Percentiles rank a stretch among this genome's conserved stretches.
Evolutionary conservation across 116 monocot species (phyloP).

Genomic region (Trichopus zeylanicus): DNA sequence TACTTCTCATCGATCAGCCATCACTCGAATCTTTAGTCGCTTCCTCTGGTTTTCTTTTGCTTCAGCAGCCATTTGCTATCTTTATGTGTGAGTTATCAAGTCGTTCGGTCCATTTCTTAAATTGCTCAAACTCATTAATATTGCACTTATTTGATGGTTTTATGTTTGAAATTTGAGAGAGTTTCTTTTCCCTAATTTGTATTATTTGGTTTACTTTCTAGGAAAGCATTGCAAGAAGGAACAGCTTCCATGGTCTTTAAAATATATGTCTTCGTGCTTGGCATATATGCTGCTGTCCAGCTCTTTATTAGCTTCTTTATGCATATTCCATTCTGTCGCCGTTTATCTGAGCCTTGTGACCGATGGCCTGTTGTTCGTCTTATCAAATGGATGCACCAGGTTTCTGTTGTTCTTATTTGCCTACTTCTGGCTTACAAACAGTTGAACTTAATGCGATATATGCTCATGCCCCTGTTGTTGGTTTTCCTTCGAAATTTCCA

Average conservation of each 20-base stretch:
- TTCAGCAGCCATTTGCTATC: slow-evolving; percentile 57
- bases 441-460: not conserved
- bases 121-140: not conserved
- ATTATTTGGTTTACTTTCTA: slow-evolving; percentile 23
- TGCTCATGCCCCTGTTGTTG: not conserved
- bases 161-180: not conserved
- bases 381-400: slow-evolving; percentile 94
- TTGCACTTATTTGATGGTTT: not conserved
- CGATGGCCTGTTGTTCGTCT: slow-evolving; percentile 68
- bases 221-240: slow-evolving; percentile 72
- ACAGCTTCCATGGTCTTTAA: slow-evolving; percentile 58
- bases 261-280: slow-evolving; percentile 76
- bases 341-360: slow-evolving; percentile 56
- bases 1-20: slow-evolving; percentile 74
- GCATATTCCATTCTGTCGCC: slow-evolving; percentile 62
- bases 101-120: not conserved
- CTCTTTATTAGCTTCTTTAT: slow-evolving; percentile 58
- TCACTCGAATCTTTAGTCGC: slow-evolving; percentile 61
- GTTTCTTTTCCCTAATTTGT: not conserved
- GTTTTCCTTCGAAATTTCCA: not conserved
- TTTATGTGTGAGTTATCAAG: slow-evolving; percentile 67
- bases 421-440: not conserved
- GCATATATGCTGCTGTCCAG: slow-evolving; percentile 61
- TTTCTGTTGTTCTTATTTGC: slow-evolving; percentile 5
- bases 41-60: slow-evolving; percentile 72